Evolutionary conservation across 345 rosid genomes (phyloP), one percentile per base, ranked within the genome.

Genomic region (Populus pruinosa): DNA sequence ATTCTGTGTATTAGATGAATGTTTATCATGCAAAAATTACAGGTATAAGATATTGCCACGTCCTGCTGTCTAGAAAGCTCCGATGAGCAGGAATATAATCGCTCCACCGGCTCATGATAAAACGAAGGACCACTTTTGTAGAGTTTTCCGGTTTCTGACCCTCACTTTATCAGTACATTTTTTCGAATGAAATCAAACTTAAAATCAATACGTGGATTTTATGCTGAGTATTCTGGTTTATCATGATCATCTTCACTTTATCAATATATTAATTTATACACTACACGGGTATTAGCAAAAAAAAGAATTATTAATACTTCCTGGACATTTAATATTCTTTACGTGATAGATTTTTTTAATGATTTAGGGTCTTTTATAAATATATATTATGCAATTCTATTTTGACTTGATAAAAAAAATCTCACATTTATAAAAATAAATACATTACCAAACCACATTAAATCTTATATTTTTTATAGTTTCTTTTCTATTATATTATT

Each of bases 81-180:
- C 59, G n/a, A 11, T 9, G 63, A 8, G 14, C 63, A 56, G 63
- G 63, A 56, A 56, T 56, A 56, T 16, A 64, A 21, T 23, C 33
- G 33, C 23, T 64, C 71, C 27, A 3, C 13, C 27, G 71, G 76
- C 86, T 50, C 36, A 10, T 41, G 66, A 67, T 23, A 43, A 41
- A 69, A 73, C 76, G 41, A 83, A 77, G 72, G 81, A 81, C 70
- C 82, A 82, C n/a, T 71, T 55, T 0, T 49, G 6, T 49, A 9
- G 18, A 17, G n/a, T 17, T 31, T 4, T 17, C 5, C 16, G 11
- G 70, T 71, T 49, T 9, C 20, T 55, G 27, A 47, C 43, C 27
- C 25, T 38, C 18, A 23, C 53, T 8, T 10, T 33, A 6, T 67
- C 23, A 3, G 20, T 33, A 56, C 63, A 56, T 8, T 56, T 56